These are phyloP conservation scores for Eruca vesicaria DNA, from an alignment of 441 rosid species.

Conservation along the genomic window DNA sequence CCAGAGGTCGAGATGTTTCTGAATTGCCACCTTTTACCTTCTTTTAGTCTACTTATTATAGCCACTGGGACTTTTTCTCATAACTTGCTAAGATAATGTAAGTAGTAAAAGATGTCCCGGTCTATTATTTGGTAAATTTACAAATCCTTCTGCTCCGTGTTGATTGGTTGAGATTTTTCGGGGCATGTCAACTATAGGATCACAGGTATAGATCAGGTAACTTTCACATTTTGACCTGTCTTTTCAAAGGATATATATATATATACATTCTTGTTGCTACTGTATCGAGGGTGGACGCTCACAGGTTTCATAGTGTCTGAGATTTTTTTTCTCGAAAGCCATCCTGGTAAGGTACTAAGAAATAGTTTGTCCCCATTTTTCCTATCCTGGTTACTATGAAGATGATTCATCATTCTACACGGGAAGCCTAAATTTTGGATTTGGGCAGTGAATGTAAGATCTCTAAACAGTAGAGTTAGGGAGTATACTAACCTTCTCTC, in stretches of 20 bases:
- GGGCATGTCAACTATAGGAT: conserved; percentile 42
- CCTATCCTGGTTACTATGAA: conserved; percentile 45
- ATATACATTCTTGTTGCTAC: background rate
- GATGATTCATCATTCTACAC: conserved; percentile 53
- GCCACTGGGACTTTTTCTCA: no score
- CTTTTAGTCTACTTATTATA: no score
- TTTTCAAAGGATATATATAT: background rate
- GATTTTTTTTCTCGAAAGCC: conserved; percentile 34
- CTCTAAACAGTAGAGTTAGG: conserved; percentile 23
- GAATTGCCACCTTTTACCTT: no score
- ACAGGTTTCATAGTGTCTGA: conserved; percentile 40
- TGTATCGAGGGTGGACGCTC: conserved; percentile 12
- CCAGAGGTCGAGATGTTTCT: no score
- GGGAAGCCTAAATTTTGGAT: no score
- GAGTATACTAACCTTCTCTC: conserved; percentile 62
- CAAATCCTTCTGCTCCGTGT: conserved; percentile 27
- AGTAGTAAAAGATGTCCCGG: conserved; percentile 11
- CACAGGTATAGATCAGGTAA: conserved; percentile 35
- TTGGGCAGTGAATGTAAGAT: background rate
- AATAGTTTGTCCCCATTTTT: conserved; percentile 29
- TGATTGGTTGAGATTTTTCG: conserved; percentile 36
- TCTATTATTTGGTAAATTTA: conserved; percentile 13
- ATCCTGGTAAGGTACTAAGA: conserved; percentile 50
- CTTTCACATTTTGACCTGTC: background rate
- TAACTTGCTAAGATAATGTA: background rate